These are phyloP conservation scores for Aphanomyces euteiches DNA, from an alignment of 352 stramenopile genomes.

Conservation along the genomic window DNA sequence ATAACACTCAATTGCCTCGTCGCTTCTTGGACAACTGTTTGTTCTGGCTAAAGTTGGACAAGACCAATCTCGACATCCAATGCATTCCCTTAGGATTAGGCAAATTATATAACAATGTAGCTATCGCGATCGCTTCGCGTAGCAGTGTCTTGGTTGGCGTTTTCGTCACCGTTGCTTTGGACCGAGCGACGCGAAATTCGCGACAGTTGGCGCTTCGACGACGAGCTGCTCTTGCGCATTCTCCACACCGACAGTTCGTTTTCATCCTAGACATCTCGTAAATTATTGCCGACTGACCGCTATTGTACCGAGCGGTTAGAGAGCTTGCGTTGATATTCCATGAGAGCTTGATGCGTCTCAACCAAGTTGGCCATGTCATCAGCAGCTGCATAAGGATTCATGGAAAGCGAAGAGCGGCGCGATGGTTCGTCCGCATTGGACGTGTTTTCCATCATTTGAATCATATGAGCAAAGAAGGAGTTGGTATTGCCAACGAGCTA, in stretches of 20 bases:
- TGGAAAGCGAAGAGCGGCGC: neutral
- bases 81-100: no score
- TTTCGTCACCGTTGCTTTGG: neutral
- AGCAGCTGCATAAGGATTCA: neutral
- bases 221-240: slow-evolving; percentile 1
- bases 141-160: neutral
- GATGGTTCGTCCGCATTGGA: neutral
- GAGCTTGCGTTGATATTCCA: slow-evolving; percentile 5
- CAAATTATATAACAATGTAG: slow-evolving; percentile 28
- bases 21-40: no score
- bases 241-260: neutral
- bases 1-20: no score
- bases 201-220: slow-evolving; percentile 9
- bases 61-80: no score
- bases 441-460: slow-evolving; percentile 33
- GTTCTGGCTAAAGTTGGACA: no score
- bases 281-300: neutral
- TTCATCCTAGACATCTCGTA: neutral
- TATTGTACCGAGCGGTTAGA: slow-evolving; percentile 15
- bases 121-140: slow-evolving; percentile 3
- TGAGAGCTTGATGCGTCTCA: slow-evolving; percentile 1
- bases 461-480: slow-evolving; percentile 72
- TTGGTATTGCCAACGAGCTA: slow-evolving; percentile 58
- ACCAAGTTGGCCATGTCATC: slow-evolving; percentile 15
- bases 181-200: slow-evolving; percentile 9